Evolutionary conservation across 2,329 filamentous ascomycete species (phyloP).

Genomic region (Magnaporthales sp.): DNA sequence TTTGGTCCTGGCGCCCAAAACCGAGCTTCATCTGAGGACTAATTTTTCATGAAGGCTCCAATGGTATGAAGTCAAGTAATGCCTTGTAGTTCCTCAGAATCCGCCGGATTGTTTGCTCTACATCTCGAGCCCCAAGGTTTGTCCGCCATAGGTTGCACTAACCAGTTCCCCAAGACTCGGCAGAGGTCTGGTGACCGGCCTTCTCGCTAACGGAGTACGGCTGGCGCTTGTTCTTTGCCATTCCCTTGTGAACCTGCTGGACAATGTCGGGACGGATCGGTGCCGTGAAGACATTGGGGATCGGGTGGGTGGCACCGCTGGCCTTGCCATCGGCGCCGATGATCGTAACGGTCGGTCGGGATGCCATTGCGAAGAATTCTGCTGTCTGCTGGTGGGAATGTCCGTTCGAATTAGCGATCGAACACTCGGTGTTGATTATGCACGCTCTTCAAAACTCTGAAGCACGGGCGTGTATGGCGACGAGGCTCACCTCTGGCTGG

Average conservation of each 20-base stretch:
- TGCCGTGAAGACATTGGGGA: constrained; percentile 93
- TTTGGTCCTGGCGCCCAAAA: not conserved
- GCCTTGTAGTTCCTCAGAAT: not conserved
- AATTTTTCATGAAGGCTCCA: not conserved
- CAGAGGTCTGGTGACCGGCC: constrained; percentile 99
- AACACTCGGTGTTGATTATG: not conserved
- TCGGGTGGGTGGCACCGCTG: constrained; percentile 80
- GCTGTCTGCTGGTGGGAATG: not conserved
- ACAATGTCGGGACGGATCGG: constrained; percentile 99
- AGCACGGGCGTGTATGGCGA: not conserved
- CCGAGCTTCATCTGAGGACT: not conserved
- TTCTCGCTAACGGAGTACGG: constrained; percentile 99
- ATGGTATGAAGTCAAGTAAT: not conserved
- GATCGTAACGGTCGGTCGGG: constrained; percentile 95
- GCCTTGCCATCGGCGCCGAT: constrained; percentile 92
- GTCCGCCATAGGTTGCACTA: constrained; percentile 35
- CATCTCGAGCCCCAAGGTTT: not conserved
- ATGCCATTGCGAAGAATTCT: constrained; percentile 57
- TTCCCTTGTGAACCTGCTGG: constrained; percentile 96
- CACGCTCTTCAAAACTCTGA: not conserved
- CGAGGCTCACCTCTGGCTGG: not conserved
- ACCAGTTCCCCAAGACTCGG: constrained; percentile 99
- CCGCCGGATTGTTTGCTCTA: not conserved
- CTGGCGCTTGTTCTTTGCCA: constrained; percentile 99
- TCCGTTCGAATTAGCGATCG: not conserved